Conservation (phyloP, 768 basidiomycete genomes). For the Leccinum ochraceum region DNA sequence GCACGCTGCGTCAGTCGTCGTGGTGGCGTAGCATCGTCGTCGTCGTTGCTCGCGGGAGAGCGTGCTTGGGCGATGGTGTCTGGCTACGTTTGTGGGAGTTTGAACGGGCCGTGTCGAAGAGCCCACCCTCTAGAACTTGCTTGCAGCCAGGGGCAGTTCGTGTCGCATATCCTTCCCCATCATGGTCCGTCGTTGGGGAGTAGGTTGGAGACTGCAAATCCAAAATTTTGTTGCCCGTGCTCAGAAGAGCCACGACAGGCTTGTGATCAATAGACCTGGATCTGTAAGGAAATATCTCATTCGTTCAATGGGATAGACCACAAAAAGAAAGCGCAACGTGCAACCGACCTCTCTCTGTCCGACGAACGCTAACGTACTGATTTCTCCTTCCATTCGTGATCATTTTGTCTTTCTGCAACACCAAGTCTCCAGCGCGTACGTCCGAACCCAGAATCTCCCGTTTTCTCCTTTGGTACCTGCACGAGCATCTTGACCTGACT, state of each 20-base stretch:
- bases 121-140: constrained; percentile 31
- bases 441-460: constrained; percentile 76
- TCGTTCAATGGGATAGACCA: neutral
- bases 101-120: no score
- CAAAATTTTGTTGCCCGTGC: constrained; percentile 82
- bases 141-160: constrained; percentile 78
- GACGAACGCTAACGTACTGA: constrained; percentile 81
- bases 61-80: no score
- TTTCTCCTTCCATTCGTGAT: constrained; percentile 74
- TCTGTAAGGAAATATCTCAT: constrained; percentile 41
- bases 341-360: constrained; percentile 63
- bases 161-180: constrained; percentile 83
- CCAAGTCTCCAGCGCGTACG: constrained; percentile 64
- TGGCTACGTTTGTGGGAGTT: no score
- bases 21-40: no score
- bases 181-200: constrained; percentile 30
- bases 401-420: constrained; percentile 60
- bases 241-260: constrained; percentile 77
- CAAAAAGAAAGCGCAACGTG: neutral
- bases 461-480: constrained; percentile 69
- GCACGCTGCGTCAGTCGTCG: no score
- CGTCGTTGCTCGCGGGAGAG: no score
- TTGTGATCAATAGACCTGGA: constrained; percentile 60
- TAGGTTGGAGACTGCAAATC: constrained; percentile 52
- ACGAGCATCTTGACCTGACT: constrained; percentile 66